phyloP scores from a whole-genome alignment of 306 rosid genomes.

The Hippophae tibetana region DNA sequence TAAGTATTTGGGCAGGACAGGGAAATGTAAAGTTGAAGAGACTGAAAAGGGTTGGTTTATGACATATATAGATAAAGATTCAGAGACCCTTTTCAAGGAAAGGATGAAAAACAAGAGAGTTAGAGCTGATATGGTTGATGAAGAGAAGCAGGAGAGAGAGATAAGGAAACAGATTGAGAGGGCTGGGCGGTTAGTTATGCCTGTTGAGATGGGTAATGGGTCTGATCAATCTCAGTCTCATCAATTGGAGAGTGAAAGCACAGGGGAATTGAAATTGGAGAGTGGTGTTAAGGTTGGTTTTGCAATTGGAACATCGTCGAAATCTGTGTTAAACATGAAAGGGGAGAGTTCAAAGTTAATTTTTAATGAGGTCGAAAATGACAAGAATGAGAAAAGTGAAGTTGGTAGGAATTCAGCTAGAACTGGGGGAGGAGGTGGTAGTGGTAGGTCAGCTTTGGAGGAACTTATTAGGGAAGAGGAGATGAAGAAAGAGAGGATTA shows the following conservation, averaged over 20 bases:
- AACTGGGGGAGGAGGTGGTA: conserved; percentile 19
- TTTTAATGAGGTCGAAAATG: conserved; percentile 55
- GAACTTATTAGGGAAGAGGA: conserved; percentile 83
- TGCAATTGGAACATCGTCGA: conserved; percentile 44
- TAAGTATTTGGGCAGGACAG: conserved; percentile 70
- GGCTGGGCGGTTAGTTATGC: conserved; percentile 38
- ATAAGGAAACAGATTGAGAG: conserved; percentile 72
- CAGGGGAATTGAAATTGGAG: conserved; percentile 47
- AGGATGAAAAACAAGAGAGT: conserved; percentile 63
- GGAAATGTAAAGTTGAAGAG: conserved; percentile 86
- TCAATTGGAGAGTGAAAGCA: conserved; percentile 14
- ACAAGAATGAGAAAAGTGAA: conserved; percentile 26
- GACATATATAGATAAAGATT: conserved; percentile 65
- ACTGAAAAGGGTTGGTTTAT: conserved; percentile 96
- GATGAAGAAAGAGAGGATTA: conserved; percentile 70
- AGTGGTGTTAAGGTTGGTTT: conserved; percentile 63
- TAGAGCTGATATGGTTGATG: conserved; percentile 63
- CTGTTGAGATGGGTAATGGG: conserved; percentile 15
- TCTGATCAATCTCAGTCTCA: conserved; percentile 23
- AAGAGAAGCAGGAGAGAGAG: conserved; percentile 85
- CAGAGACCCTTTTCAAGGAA: conserved; percentile 74
- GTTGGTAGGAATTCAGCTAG: conserved; percentile 9
- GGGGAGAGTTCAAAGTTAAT: conserved; percentile 33
- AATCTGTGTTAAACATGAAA: conserved; percentile 33
- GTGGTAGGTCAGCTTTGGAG: conserved; percentile 48